Conservation (phyloP, 768 basidiomycete genomes). For the Auricularia sp. region DNA sequence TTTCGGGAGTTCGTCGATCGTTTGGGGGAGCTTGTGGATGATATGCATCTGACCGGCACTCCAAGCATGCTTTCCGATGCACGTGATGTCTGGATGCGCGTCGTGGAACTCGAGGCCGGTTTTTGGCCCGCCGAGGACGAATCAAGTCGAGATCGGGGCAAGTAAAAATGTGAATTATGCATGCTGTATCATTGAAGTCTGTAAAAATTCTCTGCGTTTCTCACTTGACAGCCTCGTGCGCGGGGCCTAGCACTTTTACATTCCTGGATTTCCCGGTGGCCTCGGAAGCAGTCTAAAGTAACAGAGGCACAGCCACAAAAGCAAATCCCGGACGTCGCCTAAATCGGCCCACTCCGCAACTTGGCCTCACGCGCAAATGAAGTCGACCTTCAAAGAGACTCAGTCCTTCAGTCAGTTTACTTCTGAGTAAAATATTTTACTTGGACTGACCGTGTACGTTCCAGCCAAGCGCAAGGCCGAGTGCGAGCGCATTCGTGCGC, state of each 20-base stretch:
- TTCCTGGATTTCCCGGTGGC: too few species aligned
- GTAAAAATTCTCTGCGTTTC: too few species aligned
- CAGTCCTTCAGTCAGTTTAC: neutral
- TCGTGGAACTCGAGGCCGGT: slow-evolving; percentile 47
- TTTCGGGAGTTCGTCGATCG: slow-evolving; percentile 20
- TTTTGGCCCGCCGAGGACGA: slow-evolving; percentile 48
- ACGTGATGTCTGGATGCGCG: slow-evolving; percentile 45
- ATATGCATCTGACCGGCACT: neutral
- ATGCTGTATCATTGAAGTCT: too few species aligned
- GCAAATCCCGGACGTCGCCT: too few species aligned
- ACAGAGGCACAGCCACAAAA: too few species aligned
- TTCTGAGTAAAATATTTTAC: neutral
- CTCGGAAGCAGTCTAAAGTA: too few species aligned
- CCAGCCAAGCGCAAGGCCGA: slow-evolving; percentile 34
- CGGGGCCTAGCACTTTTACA: too few species aligned
- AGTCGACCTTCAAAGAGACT: neutral
- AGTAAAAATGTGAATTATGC: too few species aligned
- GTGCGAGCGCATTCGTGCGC: slow-evolving; percentile 31
- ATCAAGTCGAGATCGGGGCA: slow-evolving; percentile 9
- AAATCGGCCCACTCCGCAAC: neutral
- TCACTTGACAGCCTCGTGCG: too few species aligned
- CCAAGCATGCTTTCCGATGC: slow-evolving; percentile 13
- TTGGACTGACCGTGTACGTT: too few species aligned
- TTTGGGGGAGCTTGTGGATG: slow-evolving; percentile 15
- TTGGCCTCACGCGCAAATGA: neutral